Base-by-base conservation (phyloP, 768 basidiomycete species). In the Podaxis pistillaris region DNA sequence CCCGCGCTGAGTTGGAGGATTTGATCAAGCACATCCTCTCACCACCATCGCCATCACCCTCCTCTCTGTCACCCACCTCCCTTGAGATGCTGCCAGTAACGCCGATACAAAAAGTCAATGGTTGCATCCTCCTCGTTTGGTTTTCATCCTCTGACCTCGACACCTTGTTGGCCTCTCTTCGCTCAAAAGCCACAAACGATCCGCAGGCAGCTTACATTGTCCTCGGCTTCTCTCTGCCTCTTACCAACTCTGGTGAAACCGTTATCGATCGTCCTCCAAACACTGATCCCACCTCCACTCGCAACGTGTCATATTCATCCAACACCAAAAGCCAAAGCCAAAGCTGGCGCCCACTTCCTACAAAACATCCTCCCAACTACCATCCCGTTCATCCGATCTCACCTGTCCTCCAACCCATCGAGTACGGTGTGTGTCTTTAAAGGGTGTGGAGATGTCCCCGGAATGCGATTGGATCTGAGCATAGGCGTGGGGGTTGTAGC, bases 401-500 rank as follows among this genome's bases (percentile, higher is more conserved):
- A 79, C 12, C 75, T 91, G 1, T 46, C 66, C 7, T 40, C 66
- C 78, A 76, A 0, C 67, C 63, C 15, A 64, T 68, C 8, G 68
- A 87, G 0, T 85, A 85, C 65, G 73, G 86, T 19, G 80, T 80
- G 24, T 88, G 86, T 64, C 79, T 79, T 62, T 13, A 44, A 56
- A 49, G 60, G 60, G n/a, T 30, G 53, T 24, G 38, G 38, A 26
- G 44, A 37, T 12, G 33, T 56, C 19, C 22, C 41, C 24, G 44
- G 53, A 33, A 78, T 77, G 0, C 89, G 89, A 7, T 83, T 82
- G 33, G 89, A 93, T 66, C 69, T 78, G 3, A 82, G 86, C 58
- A 80, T 89, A 2, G 90, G 91, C 1, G 78, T 91, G 0, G 85
- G 80, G 0, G 66, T 91, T 2, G 83, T 78, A 13, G 81, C 85